Base-by-base conservation (phyloP, 768 basidiomycete genomes). In the Lactarius akahatsu region DNA sequence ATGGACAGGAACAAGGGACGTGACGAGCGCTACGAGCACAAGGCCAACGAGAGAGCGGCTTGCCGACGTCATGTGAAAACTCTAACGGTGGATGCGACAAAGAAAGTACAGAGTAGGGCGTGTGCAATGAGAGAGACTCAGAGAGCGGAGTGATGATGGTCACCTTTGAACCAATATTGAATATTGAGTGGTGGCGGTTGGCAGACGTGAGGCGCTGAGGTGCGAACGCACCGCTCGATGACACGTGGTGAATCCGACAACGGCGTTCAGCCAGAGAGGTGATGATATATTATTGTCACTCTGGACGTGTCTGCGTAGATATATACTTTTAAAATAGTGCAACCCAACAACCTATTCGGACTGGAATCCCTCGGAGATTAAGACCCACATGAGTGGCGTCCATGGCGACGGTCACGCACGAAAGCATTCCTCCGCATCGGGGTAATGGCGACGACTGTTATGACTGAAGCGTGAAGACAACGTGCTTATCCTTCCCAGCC, bases 21-120 rank as follows among this genome's bases (percentile, higher is more conserved):
- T 30, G 50, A 74, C 57, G 30, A 71, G 59, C 28, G 67, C 73
- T 57, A 73, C 38, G 36, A 75, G 57, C 26, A 70, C 67, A 36
- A 68, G 59, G 67, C 71, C 63, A 28, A 65, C 60, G 62, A 70
- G 59, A 61, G 72, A 70, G 63, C 66, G 65, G 65, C 67, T 50
- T 45, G 57, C 41, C 26, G 65, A 56, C 28, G 52, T 61, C 71
- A 72, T 74, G 43, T 41, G 20, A 23, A 20, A 13, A 57, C 10
- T 23, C 30, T 34, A 57, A 32, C 8, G 18, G 26, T 36, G 52
- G 26, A 11, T 43, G 9, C 2, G 40, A 56, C 18, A 20, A 54
- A 50, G 50, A 28, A 54, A 52, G 2, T 38, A 38, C 36, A 38
- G n/a, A n/a, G 36, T 32, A 34, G 38, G 32, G 41, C n/a, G 41